Evolutionary conservation across 2,329 filamentous ascomycete species (phyloP).

Genomic region (Magnaporthales sp.): DNA sequence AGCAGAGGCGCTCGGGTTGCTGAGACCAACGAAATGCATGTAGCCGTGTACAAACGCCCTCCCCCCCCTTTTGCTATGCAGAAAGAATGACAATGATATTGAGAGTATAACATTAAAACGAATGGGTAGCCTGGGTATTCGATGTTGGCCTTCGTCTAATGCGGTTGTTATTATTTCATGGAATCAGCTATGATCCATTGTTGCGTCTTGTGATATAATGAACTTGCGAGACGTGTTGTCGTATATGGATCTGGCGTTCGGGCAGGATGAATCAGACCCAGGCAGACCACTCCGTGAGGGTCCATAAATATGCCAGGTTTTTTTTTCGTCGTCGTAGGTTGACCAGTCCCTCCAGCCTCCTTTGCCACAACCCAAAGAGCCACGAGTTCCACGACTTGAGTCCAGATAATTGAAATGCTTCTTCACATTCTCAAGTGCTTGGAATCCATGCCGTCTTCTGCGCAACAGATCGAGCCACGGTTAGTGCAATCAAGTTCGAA

Average conservation of each 20-base stretch:
- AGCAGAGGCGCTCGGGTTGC: not conserved
- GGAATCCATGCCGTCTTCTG: not conserved
- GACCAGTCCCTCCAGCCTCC: no score
- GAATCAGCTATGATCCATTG: not conserved
- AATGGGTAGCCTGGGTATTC: not conserved
- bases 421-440: not conserved
- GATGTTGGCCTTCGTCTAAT: not conserved
- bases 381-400: no score
- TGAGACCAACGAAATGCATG: not conserved
- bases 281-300: not conserved
- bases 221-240: not conserved
- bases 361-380: not conserved
- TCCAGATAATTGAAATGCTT: no score
- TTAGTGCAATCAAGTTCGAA: not conserved
- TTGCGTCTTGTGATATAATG: not conserved
- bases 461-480: slow-evolving; percentile 7
- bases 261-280: not conserved
- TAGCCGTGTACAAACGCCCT: not conserved
- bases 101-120: not conserved
- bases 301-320: not conserved
- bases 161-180: not conserved
- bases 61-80: not conserved
- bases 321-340: not conserved
- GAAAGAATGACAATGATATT: slow-evolving; percentile 8
- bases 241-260: not conserved